These are phyloP conservation scores for Tylopilus subfusipes DNA, from an alignment of 768 basidiomycete species.

Conservation along the genomic window DNA sequence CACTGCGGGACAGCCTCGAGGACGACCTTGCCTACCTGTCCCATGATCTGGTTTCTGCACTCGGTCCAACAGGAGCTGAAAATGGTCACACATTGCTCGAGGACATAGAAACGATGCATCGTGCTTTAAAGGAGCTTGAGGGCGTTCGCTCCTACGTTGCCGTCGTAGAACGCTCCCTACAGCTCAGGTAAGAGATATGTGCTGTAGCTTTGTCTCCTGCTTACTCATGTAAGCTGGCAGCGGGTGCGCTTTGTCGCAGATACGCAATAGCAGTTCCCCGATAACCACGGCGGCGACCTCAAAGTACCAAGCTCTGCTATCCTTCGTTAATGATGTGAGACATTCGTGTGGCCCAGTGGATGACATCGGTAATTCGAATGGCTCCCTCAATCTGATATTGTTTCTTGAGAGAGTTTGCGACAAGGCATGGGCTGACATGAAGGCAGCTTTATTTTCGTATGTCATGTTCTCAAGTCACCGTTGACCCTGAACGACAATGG, in stretches of 20 bases:
- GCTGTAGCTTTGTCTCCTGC: not conserved
- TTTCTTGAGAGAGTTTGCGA: constrained; percentile 64
- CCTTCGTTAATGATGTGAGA: constrained; percentile 52
- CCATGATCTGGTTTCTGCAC: constrained; percentile 57
- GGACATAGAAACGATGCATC: constrained; percentile 76
- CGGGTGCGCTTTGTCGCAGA: constrained; percentile 55
- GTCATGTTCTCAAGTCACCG: constrained; percentile 22
- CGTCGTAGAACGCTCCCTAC: constrained; percentile 65
- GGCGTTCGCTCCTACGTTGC: constrained; percentile 73
- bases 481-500: not conserved
- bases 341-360: constrained; percentile 44
- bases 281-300: constrained; percentile 48
- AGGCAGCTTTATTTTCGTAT: constrained; percentile 58
- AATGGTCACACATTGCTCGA: constrained; percentile 67
- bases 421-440: constrained; percentile 77
- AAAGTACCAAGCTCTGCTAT: constrained; percentile 57
- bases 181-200: constrained; percentile 55
- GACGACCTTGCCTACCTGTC: constrained; percentile 75
- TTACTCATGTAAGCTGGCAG: constrained; percentile 35
- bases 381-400: constrained; percentile 53
- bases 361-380: constrained; percentile 42
- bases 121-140: constrained; percentile 72
- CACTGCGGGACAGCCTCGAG: constrained; percentile 70
- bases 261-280: constrained; percentile 36
- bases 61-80: constrained; percentile 41